Evolutionary conservation across 352 stramenopile genomes (phyloP).

Genomic region (Phytophthora sp.): DNA sequence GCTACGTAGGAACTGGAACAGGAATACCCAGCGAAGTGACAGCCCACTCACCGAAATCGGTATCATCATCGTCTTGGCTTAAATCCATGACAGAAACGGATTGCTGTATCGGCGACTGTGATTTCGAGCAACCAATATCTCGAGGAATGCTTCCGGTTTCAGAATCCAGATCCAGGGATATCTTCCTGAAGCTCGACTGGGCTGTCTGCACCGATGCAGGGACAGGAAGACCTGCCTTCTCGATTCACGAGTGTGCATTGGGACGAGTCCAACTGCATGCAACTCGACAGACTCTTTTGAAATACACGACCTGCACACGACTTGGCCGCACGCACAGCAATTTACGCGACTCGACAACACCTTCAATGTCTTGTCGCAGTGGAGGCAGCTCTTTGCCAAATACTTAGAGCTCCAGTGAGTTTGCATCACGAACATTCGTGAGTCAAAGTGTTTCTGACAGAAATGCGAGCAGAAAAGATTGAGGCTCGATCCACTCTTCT

Average conservation of each 20-base stretch:
- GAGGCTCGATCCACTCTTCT: slow-evolving; percentile 43
- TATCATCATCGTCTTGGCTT: slow-evolving; percentile 18
- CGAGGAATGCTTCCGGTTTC: slow-evolving; percentile 20
- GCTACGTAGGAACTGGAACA: slow-evolving; percentile 16
- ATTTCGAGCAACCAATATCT: too few relatives aligned
- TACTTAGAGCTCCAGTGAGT: slow-evolving; percentile 40
- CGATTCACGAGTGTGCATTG: slow-evolving; percentile 33
- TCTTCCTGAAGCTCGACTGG: slow-evolving; percentile 10
- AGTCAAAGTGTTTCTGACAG: slow-evolving; percentile 46
- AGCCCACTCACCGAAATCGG: slow-evolving; percentile 30
- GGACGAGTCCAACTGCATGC: slow-evolving; percentile 30
- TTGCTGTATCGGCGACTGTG: too few relatives aligned
- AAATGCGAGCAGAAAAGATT: slow-evolving; percentile 46
- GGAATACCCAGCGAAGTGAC: slow-evolving; percentile 33
- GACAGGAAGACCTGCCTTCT: slow-evolving; percentile 27
- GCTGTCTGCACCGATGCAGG: slow-evolving; percentile 11
- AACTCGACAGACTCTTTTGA: slow-evolving; percentile 42
- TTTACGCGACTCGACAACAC: slow-evolving; percentile 46
- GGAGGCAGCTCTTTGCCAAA: slow-evolving; percentile 27
- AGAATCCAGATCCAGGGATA: slow-evolving; percentile 13
- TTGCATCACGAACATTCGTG: slow-evolving; percentile 46
- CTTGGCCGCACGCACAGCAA: slow-evolving; percentile 40
- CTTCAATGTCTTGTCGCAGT: slow-evolving; percentile 40
- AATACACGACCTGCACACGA: slow-evolving; percentile 38
- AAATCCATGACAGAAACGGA: slow-evolving; percentile 22